Evolutionary conservation across 805 yeast species (phyloP), one percentile per base, ranked within the genome.

Genomic region (Limtongozyma cylindracea): DNA sequence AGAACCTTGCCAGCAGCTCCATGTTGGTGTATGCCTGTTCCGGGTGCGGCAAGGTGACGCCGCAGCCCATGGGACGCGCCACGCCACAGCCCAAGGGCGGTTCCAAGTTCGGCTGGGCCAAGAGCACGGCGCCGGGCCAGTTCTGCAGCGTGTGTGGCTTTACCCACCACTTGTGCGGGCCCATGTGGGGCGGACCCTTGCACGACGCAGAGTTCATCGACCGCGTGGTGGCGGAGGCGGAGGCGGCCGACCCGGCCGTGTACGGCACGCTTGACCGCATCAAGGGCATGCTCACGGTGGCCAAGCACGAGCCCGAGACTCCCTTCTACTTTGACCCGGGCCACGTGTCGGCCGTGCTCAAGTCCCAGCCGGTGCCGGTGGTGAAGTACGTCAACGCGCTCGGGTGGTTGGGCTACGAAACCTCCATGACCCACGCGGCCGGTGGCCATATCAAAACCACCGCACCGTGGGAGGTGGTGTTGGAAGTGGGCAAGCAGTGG

Each of bases 211-310:
- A 56, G 11, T 88, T 84, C 34, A 52, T 84, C 19, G 52, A 61
- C 13, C 60, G 52, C 30, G 55, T 82, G 20, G 52, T 77, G 24
- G 49, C 54, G n/a, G 59, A 67, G 35, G 36, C 42, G 13, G 46
- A 37, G 3, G 42, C 42, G 6, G 55, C 65, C 12, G 64, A 57
- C 24, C 53, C 53, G 13, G 58, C 53, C 4, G 52, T 59, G 0
- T 88, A 77, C 41, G 72, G 71, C 21, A 88, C 99, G 0, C 53
- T 60, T 12, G 70, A 73, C 26, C 57, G 99, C 38, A 76, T 88
- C 20, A 66, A 67, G 39, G 96, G 96, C 9, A 88, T 88, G 96
- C 48, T 80, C 15, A 74, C 88, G 0, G 49, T 84, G 36, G 96
- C 95, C 4, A 36, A 41, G 18, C 58, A 58, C 30, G 98, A 88